These are phyloP conservation scores for Fraxinus quadrangulata DNA, from an alignment of 257 asterid species.

Conservation along the genomic window DNA sequence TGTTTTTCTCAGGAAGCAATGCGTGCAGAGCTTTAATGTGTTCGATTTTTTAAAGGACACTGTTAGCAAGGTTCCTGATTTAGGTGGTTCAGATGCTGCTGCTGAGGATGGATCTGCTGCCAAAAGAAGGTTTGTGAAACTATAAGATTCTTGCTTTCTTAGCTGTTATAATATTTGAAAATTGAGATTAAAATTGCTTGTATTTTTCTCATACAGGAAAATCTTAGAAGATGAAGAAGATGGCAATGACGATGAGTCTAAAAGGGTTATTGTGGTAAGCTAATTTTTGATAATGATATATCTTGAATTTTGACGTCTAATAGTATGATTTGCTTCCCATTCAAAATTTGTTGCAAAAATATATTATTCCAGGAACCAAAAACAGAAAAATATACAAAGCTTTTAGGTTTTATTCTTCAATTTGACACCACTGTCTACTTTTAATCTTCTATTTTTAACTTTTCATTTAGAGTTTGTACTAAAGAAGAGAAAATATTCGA, in stretches of 20 bases:
- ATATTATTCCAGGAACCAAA: neutral
- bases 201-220: constrained; percentile 46
- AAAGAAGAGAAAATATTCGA: neutral
- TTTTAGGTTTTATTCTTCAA: neutral
- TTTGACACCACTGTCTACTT: neutral
- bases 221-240: constrained; percentile 50
- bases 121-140: constrained; percentile 49
- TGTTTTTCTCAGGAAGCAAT: constrained; percentile 63
- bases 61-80: constrained; percentile 68
- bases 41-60: constrained; percentile 74
- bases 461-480: neutral
- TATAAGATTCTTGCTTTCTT: neutral
- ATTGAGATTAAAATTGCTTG: too few species aligned
- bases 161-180: constrained; percentile 7
- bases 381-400: too few species aligned
- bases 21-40: constrained; percentile 63
- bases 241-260: constrained; percentile 47
- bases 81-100: constrained; percentile 64
- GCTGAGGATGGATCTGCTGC: constrained; percentile 49
- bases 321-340: neutral
- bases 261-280: constrained; percentile 40
- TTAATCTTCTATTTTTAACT: neutral
- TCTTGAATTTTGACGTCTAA: neutral
- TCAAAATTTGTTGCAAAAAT: too few species aligned
- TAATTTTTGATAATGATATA: neutral